These are phyloP conservation scores for Uronychia setigera DNA, from an alignment of 73 alveolate species.

Conservation along the genomic window DNA sequence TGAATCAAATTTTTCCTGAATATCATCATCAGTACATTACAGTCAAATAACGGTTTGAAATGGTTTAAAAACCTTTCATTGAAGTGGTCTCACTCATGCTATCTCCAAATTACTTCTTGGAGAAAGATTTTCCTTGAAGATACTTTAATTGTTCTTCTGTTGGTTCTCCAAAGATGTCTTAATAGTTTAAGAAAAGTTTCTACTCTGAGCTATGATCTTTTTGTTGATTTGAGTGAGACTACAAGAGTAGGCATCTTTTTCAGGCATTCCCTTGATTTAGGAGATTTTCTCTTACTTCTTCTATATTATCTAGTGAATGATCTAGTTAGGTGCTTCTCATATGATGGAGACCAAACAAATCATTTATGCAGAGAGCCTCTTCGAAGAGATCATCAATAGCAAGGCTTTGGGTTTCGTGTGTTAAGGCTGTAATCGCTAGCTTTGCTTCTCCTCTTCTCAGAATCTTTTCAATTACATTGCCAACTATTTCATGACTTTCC, in stretches of 20 bases:
- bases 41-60: neutral
- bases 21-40: neutral
- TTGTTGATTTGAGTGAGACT: neutral
- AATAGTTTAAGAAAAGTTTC: neutral
- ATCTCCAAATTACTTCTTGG: neutral
- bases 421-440: neutral
- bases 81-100: neutral
- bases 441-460: neutral
- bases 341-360: neutral
- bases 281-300: neutral
- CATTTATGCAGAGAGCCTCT: neutral
- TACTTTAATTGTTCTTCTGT: neutral
- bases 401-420: neutral
- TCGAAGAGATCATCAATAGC: neutral
- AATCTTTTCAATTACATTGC: neutral
- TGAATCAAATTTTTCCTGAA: neutral
- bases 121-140: neutral
- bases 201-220: neutral
- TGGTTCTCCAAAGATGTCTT: neutral
- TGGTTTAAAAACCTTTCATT: neutral
- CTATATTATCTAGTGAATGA: neutral
- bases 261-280: neutral
- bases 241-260: neutral
- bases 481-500: neutral
- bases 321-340: neutral